Evolutionary conservation across 176 grass and related monocot genomes (phyloP).

Genomic region (Puccinellia tenuiflora): DNA sequence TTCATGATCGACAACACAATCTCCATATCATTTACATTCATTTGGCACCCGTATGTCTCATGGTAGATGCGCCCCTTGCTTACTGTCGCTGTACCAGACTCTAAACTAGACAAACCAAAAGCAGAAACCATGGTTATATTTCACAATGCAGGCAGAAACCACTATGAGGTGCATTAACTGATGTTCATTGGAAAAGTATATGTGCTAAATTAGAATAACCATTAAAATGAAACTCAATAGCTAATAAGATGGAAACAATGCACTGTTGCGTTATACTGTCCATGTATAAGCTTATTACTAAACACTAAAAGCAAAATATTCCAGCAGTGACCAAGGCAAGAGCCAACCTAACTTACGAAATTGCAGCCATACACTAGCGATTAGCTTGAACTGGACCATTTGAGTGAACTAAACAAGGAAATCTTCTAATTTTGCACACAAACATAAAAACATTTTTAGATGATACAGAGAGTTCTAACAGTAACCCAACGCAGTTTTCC

Average conservation of each 20-base stretch:
- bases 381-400: not conserved
- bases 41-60: constrained; percentile 97
- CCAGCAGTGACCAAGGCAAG: not conserved
- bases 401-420: not conserved
- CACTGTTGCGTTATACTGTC: not conserved
- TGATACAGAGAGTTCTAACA: not conserved
- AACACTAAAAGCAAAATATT: not conserved
- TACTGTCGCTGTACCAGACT: constrained; percentile 19
- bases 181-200: not conserved
- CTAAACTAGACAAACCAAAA: constrained; percentile 69
- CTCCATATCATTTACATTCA: constrained; percentile 99
- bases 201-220: not conserved
- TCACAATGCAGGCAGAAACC: not conserved
- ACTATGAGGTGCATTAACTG: not conserved
- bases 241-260: not conserved
- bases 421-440: not conserved
- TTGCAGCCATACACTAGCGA: not conserved
- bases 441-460: not conserved
- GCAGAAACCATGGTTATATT: constrained; percentile 5
- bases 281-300: not conserved
- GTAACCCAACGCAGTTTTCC: not conserved
- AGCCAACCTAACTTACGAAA: not conserved
- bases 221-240: not conserved
- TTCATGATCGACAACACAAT: constrained; percentile 97
- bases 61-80: constrained; percentile 93